These are phyloP conservation scores for Strobilomyces echinocephalus DNA, from an alignment of 768 basidiomycete genomes.

Conservation along the genomic window DNA sequence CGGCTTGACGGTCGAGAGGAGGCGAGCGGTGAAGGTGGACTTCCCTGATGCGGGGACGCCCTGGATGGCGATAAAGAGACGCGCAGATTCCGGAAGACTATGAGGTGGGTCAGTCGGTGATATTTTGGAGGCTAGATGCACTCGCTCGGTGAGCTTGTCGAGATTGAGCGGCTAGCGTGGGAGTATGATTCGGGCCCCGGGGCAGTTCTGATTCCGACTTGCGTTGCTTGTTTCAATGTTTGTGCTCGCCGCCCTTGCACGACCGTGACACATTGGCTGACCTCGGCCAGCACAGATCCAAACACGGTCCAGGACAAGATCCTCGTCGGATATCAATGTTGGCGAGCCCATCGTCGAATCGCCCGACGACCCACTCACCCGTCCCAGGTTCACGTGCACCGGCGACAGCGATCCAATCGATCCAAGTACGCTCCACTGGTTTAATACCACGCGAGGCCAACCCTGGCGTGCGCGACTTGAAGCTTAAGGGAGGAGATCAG, in stretches of 20 bases:
- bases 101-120: not conserved
- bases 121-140: not conserved
- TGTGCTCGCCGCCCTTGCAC: not conserved
- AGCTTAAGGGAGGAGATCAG: too few relatives aligned
- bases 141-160: slow-evolving; percentile 37
- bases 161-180: slow-evolving; percentile 31
- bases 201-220: too few relatives aligned
- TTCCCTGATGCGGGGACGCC: slow-evolving; percentile 91
- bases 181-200: too few relatives aligned
- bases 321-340: too few relatives aligned
- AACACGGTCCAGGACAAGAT: too few relatives aligned
- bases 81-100: slow-evolving; percentile 31
- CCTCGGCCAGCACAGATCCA: slow-evolving; percentile 50
- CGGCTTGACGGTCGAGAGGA: too few relatives aligned
- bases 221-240: too few relatives aligned
- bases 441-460: too few relatives aligned
- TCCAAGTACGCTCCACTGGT: slow-evolving; percentile 43
- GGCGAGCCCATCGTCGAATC: too few relatives aligned
- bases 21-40: slow-evolving; percentile 61
- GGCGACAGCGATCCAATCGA: slow-evolving; percentile 66
- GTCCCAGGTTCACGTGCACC: slow-evolving; percentile 61
- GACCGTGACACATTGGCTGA: not conserved
- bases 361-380: too few relatives aligned
- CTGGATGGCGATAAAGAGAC: slow-evolving; percentile 67
- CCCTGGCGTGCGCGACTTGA: too few relatives aligned